Evolutionary conservation across 2,329 filamentous ascomycete species (phyloP).

Genomic region (Mycocentrospora acerina): DNA sequence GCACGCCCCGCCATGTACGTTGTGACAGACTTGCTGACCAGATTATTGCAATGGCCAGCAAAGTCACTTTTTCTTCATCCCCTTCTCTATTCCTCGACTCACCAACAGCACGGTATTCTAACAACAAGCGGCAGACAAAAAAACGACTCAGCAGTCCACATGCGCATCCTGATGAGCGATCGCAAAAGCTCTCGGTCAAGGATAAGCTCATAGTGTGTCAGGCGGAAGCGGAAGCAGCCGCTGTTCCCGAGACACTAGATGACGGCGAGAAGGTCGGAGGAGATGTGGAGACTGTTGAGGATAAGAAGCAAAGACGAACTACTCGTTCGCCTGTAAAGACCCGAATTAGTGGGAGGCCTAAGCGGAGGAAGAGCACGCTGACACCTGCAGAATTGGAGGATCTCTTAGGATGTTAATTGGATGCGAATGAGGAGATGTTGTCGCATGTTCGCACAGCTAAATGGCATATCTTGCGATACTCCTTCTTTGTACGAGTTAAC

Average conservation of each 20-base stretch:
- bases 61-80: conserved; percentile 29
- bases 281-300: conserved; percentile 22
- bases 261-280: conserved; percentile 6
- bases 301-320: conserved; percentile 23
- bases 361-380: conserved; percentile 70
- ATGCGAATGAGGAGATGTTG: background rate
- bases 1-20: conserved; percentile 42
- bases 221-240: conserved; percentile 48
- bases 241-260: conserved; percentile 26
- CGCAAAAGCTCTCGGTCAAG: conserved; percentile 46
- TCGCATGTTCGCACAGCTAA: conserved; percentile 1
- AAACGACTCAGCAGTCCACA: conserved; percentile 43
- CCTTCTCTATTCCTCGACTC: conserved; percentile 7
- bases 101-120: conserved; percentile 17
- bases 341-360: conserved; percentile 58
- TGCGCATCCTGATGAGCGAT: conserved; percentile 41
- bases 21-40: conserved; percentile 27
- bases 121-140: conserved; percentile 36
- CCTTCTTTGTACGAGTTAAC: too few species aligned
- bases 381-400: conserved; percentile 72
- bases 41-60: conserved; percentile 26
- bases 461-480: too few species aligned
- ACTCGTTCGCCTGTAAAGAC: conserved; percentile 43
- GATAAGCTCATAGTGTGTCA: conserved; percentile 50
- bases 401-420: conserved; percentile 32